These are phyloP conservation scores for Citeromyces hawaiiensis DNA, from an alignment of 1,139 yeast genomes.

Conservation along the genomic window DNA sequence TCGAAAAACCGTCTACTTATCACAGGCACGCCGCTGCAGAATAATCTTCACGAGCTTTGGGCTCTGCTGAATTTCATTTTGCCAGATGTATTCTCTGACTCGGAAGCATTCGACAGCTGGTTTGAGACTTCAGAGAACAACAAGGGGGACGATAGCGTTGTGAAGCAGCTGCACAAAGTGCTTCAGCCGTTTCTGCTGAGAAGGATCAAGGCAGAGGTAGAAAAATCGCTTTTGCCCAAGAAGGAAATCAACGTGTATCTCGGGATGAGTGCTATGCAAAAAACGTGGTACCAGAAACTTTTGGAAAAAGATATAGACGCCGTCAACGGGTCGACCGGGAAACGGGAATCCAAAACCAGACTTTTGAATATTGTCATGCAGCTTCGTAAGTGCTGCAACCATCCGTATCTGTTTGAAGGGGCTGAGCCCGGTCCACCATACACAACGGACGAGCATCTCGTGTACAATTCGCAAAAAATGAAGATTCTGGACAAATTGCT, in stretches of 20 bases:
- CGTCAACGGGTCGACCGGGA: constrained; percentile 83
- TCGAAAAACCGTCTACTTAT: constrained; percentile 76
- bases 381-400: constrained; percentile 90
- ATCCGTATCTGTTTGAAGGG: constrained; percentile 92
- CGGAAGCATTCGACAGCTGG: constrained; percentile 87
- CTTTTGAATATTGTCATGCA: constrained; percentile 93
- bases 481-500: constrained; percentile 75
- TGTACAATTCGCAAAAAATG: constrained; percentile 84
- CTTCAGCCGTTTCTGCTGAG: constrained; percentile 80
- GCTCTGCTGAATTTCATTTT: constrained; percentile 78
- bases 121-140: constrained; percentile 29
- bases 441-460: constrained; percentile 90
- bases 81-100: constrained; percentile 91
- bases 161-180: constrained; percentile 76
- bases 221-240: constrained; percentile 79
- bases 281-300: constrained; percentile 78
- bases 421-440: constrained; percentile 99
- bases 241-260: constrained; percentile 82
- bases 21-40: constrained; percentile 94
- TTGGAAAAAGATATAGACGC: constrained; percentile 93
- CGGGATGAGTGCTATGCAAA: constrained; percentile 93
- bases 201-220: constrained; percentile 88
- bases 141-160: constrained; percentile 33
- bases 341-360: constrained; percentile 83
- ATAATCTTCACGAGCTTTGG: constrained; percentile 92